Conservation (phyloP, 164 flowering plant genomes). For the Liriodendron chinense region DNA sequence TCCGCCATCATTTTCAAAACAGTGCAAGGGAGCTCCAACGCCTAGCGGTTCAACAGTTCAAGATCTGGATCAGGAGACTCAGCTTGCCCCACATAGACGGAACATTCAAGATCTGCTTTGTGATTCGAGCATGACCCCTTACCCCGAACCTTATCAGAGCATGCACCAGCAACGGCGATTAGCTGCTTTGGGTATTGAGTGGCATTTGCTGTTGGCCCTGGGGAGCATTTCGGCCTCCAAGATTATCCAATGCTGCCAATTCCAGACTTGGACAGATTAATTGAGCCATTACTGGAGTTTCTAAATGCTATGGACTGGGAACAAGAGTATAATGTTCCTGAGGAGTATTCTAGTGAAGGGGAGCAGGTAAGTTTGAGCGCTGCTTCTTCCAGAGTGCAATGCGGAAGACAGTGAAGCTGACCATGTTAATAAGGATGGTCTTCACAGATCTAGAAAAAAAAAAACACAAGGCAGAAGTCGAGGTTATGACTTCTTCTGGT, state of each 20-base stretch:
- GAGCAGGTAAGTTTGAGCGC: constrained; percentile 57
- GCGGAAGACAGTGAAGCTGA: constrained; percentile 63
- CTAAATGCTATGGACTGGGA: constrained; percentile 71
- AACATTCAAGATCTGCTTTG: constrained; percentile 93
- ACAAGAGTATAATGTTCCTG: constrained; percentile 78
- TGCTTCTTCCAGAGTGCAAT: constrained; percentile 46
- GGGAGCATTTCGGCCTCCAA: too few species aligned
- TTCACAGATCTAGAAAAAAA: constrained; percentile 75
- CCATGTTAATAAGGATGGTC: constrained; percentile 35
- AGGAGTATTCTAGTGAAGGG: constrained; percentile 61
- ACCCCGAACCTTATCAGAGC: constrained; percentile 91
- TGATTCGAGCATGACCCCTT: constrained; percentile 86
- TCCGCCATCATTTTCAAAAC: too few species aligned
- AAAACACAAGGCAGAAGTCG: constrained; percentile 66
- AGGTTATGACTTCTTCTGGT: constrained; percentile 81
- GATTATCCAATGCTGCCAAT: constrained; percentile 69
- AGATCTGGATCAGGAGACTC: too few species aligned
- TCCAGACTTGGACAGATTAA: constrained; percentile 65
- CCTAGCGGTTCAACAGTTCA: too few species aligned
- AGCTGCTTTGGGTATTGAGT: constrained; percentile 82
- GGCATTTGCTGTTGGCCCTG: constrained; percentile 74
- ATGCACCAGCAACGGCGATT: constrained; percentile 77
- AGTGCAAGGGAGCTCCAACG: too few species aligned
- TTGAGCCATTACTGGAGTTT: constrained; percentile 71
- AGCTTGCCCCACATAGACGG: constrained; percentile 70